Evolutionary conservation across 2,329 filamentous ascomycete genomes (phyloP).

Genomic region (Xylaria sp.): DNA sequence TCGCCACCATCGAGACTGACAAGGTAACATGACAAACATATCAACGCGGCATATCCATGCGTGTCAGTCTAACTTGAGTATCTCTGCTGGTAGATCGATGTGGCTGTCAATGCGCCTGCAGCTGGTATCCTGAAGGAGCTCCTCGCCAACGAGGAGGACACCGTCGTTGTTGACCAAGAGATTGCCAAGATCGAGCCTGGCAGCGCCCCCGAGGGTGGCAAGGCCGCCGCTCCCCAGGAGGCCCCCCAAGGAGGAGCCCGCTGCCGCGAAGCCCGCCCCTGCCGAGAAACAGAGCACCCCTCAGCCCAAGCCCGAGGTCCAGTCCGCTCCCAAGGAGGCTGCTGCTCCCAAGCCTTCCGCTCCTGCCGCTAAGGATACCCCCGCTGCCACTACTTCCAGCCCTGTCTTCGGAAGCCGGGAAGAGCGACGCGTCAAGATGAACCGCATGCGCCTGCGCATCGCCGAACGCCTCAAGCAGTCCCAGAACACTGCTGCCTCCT

Average conservation of each 20-base stretch:
- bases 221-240: slow-evolving; percentile 54
- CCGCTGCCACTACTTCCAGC: slow-evolving; percentile 31
- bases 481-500: slow-evolving; percentile 93
- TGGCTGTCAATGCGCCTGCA: slow-evolving; percentile 89
- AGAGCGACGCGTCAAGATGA: slow-evolving; percentile 97
- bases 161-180: slow-evolving; percentile 89
- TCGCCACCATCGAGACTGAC: slow-evolving; percentile 98
- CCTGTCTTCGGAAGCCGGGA: slow-evolving; percentile 65
- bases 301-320: slow-evolving; percentile 36
- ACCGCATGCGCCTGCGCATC: slow-evolving; percentile 96
- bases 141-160: slow-evolving; percentile 88
- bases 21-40: slow-evolving; percentile 56
- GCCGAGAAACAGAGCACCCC: slow-evolving; percentile 31
- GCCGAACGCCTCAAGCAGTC: slow-evolving; percentile 98
- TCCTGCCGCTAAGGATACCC: slow-evolving; percentile 39
- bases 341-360: slow-evolving; percentile 34
- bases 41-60: not conserved
- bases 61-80: slow-evolving; percentile 10
- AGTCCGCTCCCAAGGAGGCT: slow-evolving; percentile 40
- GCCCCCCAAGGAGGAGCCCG: slow-evolving; percentile 42
- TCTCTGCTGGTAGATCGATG: slow-evolving; percentile 66
- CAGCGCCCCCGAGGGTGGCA: slow-evolving; percentile 53
- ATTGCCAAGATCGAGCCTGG: slow-evolving; percentile 81
- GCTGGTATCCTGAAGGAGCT: slow-evolving; percentile 89
- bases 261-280: slow-evolving; percentile 40